Base-by-base conservation (phyloP, 352 stramenopile genomes). In the Pythium volutum region DNA sequence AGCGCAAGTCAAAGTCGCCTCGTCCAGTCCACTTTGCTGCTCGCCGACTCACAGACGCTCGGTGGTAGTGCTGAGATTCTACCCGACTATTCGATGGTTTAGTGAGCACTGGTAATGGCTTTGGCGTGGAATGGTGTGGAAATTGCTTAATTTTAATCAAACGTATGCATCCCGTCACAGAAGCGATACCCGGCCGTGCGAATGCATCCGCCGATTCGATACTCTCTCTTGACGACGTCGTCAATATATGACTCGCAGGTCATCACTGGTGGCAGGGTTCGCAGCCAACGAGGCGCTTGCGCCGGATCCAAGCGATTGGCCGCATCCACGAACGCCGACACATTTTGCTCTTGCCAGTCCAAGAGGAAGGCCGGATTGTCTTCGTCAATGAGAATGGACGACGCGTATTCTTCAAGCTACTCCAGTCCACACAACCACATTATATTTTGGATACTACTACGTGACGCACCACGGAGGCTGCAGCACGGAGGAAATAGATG, bases 61-160 rank as follows among this genome's bases (percentile, higher is more conserved):
- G 64, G 59, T 18, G 52, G 55, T 22, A 87, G 77, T 59, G 74
- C 81, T 22, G 75, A 88, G 64, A 89, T 91, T 39, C 64, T 91
- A 20, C 76, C 77, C 0, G 69, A 89, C 64, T 89, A 88, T 46
- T 89, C 79, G 16, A 66, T 70, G 11, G 52, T 66, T 1, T 43
- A 69, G 34, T 60, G 23, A 50, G n/a, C n/a, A n/a, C n/a, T n/a
- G n/a, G n/a, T n/a, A n/a, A n/a, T n/a, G n/a, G n/a, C n/a, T n/a
- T n/a, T n/a, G n/a, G n/a, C n/a, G n/a, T 25, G 33, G 12, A 38
- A 12, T 38, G 33, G 33, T 14, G 33, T 14, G 33, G 33, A 12
- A 12, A 38, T n/a, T n/a, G 33, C 33, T 12, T 7, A 38, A 7
- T 12, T 38, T 12, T 14, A 38, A 38, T 38, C 33, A 38, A 38